Evolutionary conservation across 208 protist species (phyloP), one percentile per base, ranked within the genome.

Genomic region (Tritrichomonas foetus): DNA sequence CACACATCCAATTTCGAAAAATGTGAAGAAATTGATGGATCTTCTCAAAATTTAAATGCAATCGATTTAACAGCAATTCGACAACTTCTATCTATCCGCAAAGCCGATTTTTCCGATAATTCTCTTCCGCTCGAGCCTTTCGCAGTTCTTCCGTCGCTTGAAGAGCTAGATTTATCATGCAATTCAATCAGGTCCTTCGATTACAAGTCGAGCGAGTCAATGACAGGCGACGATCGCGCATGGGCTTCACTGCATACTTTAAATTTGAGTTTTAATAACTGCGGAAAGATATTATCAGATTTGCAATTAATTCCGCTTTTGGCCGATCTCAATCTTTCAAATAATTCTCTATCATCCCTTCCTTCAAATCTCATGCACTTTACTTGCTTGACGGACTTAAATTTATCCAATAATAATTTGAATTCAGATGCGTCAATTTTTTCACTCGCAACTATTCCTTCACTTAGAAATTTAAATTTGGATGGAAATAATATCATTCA

Each of bases 321-420:
- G 8, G 44, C 78, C 9, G 44, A 44, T 39, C 16, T 89, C 0
- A 57, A 89, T 89, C 78, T 89, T 39, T 53, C 78, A 39, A 25
- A 89, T 57, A 89, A 89, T 47, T 53, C 44, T 53, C 16, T 89
- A 9, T 53, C 78, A 89, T 89, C 78, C 9, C 47, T 89, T 33
- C 78, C 78, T 30, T 89, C 78, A 27, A 89, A 89, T 89, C 27
- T 89, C 16, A 89, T 89, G 41, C 47, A 89, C 78, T 89, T 89
- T 89, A 89, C 47, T 39, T 89, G 47, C 20, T 27, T 89, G 22
- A 89, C 78, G 14, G 44, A 53, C 36, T 47, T 89, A n/a, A 49
- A 89, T 89, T 39, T 89, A 27, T 47, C 78, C 25, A 49, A 36
- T 39, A 89, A 89, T 50, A 33, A 27, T 20, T 39, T 89, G 20